These are phyloP conservation scores for Talaromyces sp. DNA, from an alignment of 2,329 filamentous ascomycete species.

Conservation along the genomic window DNA sequence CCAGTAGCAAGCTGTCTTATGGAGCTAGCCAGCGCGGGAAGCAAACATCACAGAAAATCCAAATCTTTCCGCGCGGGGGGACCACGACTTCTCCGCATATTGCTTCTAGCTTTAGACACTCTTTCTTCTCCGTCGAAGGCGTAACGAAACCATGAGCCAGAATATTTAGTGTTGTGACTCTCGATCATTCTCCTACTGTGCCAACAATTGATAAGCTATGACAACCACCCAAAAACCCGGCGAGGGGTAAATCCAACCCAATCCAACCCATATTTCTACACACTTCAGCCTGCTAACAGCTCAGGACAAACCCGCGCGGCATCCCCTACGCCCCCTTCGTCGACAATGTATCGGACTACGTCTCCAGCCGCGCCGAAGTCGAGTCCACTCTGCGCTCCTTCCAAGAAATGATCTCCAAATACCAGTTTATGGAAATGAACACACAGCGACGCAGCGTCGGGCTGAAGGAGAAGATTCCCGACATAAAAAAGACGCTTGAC, in stretches of 20 bases:
- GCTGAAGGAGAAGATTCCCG: conserved; percentile 90
- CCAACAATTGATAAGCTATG: conserved; percentile 18
- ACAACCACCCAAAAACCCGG: conserved; percentile 24
- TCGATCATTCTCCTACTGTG: background rate
- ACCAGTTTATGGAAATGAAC: conserved; percentile 98
- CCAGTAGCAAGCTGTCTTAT: background rate
- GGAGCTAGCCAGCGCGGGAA: background rate
- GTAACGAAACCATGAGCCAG: background rate
- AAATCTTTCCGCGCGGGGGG: conserved; percentile 4
- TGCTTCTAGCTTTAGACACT: background rate
- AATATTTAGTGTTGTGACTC: background rate
- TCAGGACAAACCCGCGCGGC: conserved; percentile 43
- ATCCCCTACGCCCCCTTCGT: conserved; percentile 48
- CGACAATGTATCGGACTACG: conserved; percentile 47
- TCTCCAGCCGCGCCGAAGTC: conserved; percentile 45
- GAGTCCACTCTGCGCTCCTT: conserved; percentile 46
- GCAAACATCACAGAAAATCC: background rate
- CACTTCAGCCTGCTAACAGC: background rate
- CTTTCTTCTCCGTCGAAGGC: background rate
- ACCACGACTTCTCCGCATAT: conserved; percentile 4
- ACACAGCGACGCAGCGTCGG: conserved; percentile 77
- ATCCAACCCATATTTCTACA: background rate
- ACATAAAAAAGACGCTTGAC: conserved; percentile 93
- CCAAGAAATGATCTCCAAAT: conserved; percentile 69
- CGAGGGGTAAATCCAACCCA: conserved; percentile 14